Conservation (phyloP, 441 rosid genomes). For the Aquilaria agallochum region DNA sequence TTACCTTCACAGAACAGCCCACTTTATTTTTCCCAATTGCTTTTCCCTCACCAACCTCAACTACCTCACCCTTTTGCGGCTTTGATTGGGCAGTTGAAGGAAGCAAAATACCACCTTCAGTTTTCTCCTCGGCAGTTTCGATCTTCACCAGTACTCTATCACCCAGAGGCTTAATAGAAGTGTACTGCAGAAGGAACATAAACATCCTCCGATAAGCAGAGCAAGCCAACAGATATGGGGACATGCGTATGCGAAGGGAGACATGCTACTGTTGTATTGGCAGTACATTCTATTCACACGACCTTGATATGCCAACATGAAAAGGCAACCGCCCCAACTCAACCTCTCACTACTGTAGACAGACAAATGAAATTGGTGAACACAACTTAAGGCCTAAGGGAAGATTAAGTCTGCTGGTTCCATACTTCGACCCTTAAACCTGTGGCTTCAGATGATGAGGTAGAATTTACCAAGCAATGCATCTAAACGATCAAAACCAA, state of each 20-base stretch:
- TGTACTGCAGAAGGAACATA: conserved; percentile 46
- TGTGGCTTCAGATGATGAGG: too few species aligned
- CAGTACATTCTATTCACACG: neutral
- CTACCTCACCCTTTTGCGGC: conserved; percentile 92
- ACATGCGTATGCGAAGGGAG: neutral
- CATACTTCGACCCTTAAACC: too few species aligned
- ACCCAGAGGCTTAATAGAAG: conserved; percentile 77
- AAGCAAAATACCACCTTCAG: conserved; percentile 79
- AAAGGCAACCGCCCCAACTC: neutral
- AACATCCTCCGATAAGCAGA: neutral
- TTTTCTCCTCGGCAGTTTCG: conserved; percentile 82
- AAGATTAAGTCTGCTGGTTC: neutral
- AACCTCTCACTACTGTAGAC: neutral
- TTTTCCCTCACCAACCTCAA: conserved; percentile 90
- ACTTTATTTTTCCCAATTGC: conserved; percentile 53
- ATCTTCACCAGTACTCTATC: conserved; percentile 87
- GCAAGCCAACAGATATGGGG: neutral
- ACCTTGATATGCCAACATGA: neutral
- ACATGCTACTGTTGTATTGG: neutral
- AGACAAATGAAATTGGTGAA: too few species aligned
- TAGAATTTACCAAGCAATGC: too few species aligned
- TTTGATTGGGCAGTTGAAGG: conserved; percentile 77
- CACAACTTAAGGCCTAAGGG: neutral
- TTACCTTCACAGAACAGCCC: conserved; percentile 61
- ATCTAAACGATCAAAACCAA: too few species aligned